A percentile compares a stretch with the other conserved stretches of the same genome.
These are phyloP conservation scores for Gautieria morchelliformis DNA, from an alignment of 768 basidiomycete genomes.

Conservation along the genomic window DNA sequence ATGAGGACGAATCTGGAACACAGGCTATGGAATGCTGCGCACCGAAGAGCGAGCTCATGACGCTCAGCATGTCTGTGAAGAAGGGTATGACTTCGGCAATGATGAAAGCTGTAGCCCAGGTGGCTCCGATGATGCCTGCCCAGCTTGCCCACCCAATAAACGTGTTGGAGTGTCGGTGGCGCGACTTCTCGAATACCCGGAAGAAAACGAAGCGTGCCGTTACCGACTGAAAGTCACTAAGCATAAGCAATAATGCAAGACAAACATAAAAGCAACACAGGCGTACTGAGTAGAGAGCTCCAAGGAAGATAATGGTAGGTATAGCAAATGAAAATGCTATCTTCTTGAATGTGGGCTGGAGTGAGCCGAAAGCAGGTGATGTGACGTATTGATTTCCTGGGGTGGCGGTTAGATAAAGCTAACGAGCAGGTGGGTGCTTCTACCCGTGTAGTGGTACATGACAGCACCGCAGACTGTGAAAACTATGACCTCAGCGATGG, in stretches of 20 bases:
- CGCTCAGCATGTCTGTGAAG: conserved; percentile 32
- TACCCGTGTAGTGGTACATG: conserved; percentile 31
- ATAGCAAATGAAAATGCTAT: conserved; percentile 37
- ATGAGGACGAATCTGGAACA: not conserved
- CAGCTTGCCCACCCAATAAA: conserved; percentile 24
- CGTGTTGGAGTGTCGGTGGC: conserved; percentile 28
- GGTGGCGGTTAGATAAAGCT: not conserved
- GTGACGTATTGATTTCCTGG: conserved; percentile 35
- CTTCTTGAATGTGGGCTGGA: conserved; percentile 28
- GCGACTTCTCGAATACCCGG: conserved; percentile 30
- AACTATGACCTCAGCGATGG: conserved; percentile 32
- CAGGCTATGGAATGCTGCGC: conserved; percentile 10
- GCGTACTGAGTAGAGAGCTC: conserved; percentile 33
- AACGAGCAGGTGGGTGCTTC: not conserved
- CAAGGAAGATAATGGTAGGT: conserved; percentile 38
- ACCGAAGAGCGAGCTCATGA: conserved; percentile 37
- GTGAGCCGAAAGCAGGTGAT: conserved; percentile 34
- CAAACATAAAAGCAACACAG: not conserved
- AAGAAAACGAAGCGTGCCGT: conserved; percentile 37
- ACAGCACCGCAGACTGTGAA: conserved; percentile 36
- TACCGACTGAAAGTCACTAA: conserved; percentile 22
- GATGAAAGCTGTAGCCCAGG: conserved; percentile 26
- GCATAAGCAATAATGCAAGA: not conserved
- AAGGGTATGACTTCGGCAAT: conserved; percentile 28
- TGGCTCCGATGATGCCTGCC: conserved; percentile 22